Evolutionary conservation across 2,329 filamentous ascomycete species (phyloP).

Genomic region (Colletotrichum siamense): DNA sequence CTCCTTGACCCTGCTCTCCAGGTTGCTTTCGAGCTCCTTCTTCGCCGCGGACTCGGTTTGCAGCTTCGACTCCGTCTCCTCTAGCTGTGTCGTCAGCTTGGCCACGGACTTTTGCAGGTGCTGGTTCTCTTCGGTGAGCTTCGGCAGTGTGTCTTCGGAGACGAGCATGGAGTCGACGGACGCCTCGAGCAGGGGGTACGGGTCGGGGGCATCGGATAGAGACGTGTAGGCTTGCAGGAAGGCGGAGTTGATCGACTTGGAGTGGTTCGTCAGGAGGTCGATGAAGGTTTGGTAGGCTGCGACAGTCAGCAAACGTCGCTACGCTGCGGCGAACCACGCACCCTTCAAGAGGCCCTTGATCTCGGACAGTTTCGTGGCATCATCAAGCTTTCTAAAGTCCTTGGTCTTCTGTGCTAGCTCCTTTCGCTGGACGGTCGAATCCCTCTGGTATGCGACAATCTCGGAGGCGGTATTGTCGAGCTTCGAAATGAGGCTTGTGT

Average conservation of each 20-base stretch:
- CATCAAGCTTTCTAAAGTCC: constrained; percentile 93
- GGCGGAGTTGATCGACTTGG: constrained; percentile 89
- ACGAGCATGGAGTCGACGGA: constrained; percentile 93
- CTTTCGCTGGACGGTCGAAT: constrained; percentile 95
- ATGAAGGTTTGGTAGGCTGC: constrained; percentile 96
- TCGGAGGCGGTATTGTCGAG: constrained; percentile 95
- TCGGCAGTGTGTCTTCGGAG: constrained; percentile 90
- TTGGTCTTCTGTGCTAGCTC: constrained; percentile 99
- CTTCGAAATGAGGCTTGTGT: constrained; percentile 81
- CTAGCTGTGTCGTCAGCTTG: constrained; percentile 79
- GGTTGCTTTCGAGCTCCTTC: constrained; percentile 76
- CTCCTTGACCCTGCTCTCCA: constrained; percentile 84
- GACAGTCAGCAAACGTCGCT: neutral
- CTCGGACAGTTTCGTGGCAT: constrained; percentile 83
- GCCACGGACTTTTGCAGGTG: constrained; percentile 82
- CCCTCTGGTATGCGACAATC: constrained; percentile 89
- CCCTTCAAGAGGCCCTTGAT: constrained; percentile 90
- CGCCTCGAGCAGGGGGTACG: constrained; percentile 93
- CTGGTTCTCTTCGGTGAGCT: constrained; percentile 85
- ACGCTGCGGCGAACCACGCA: constrained; percentile 38
- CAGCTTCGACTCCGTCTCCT: constrained; percentile 81
- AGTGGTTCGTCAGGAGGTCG: constrained; percentile 93
- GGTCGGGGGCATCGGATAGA: constrained; percentile 93
- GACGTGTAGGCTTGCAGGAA: constrained; percentile 94
- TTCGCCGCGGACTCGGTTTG: constrained; percentile 77